Percentiles rank a stretch among this genome's conserved stretches.
Evolutionary conservation across 805 yeast genomes (phyloP).

Genomic region (Myxozyma udenii): DNA sequence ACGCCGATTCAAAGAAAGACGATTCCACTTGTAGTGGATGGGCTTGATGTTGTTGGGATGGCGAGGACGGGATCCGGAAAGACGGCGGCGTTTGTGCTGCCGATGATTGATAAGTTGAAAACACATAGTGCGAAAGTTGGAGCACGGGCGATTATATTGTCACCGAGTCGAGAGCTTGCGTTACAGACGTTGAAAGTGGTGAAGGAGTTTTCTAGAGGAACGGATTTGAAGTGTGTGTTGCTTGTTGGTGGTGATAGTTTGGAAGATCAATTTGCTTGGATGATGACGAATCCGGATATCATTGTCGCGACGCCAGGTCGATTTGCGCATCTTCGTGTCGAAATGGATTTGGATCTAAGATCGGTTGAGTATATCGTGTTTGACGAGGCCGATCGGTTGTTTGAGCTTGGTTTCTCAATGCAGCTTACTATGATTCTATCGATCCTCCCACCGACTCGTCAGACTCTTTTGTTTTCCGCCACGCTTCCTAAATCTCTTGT

Average conservation of each 20-base stretch:
- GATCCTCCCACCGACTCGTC: conserved; percentile 76
- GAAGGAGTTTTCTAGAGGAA: conserved; percentile 79
- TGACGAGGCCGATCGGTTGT: conserved; percentile 95
- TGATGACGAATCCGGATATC: conserved; percentile 93
- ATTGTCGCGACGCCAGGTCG: conserved; percentile 97
- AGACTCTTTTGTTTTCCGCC: conserved; percentile 88
- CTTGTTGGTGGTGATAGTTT: conserved; percentile 98
- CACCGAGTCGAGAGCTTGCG: conserved; percentile 97
- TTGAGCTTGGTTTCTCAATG: conserved; percentile 94
- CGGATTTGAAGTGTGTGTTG: conserved; percentile 74
- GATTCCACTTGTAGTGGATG: conserved; percentile 81
- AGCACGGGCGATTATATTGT: conserved; percentile 77
- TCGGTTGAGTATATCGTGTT: conserved; percentile 87
- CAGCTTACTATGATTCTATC: conserved; percentile 87
- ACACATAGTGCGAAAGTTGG: conserved; percentile 79
- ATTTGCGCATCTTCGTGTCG: conserved; percentile 90
- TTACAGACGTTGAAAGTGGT: conserved; percentile 85
- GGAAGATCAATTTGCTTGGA: conserved; percentile 89
- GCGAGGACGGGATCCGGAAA: conserved; percentile 99
- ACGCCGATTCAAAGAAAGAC: conserved; percentile 98
- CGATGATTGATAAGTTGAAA: conserved; percentile 81
- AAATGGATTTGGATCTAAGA: conserved; percentile 82
- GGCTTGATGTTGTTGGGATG: conserved; percentile 97
- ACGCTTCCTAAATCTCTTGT: conserved; percentile 89
- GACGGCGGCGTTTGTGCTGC: conserved; percentile 93